Evolutionary conservation across 2,329 filamentous ascomycete species (phyloP).

Genomic region (Talaromyces amestolkiae): DNA sequence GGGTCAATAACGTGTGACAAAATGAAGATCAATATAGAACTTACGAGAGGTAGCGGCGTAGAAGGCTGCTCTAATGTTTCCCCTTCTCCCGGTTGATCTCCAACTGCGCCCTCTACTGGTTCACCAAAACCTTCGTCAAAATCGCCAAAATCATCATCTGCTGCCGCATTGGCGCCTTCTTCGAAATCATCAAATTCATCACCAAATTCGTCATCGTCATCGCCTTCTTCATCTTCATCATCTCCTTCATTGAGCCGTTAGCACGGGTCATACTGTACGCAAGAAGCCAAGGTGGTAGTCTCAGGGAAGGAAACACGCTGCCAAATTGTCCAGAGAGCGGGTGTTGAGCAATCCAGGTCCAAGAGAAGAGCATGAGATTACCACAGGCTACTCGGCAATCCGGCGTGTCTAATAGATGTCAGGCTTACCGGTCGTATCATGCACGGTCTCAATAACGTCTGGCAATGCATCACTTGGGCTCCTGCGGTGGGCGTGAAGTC

Average conservation of each 20-base stretch:
- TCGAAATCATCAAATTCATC: conserved; percentile 57
- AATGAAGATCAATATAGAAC: conserved; percentile 24
- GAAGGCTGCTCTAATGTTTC: conserved; percentile 26
- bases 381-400: conserved; percentile 31
- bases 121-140: conserved; percentile 67
- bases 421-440: conserved; percentile 58
- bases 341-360: conserved; percentile 44
- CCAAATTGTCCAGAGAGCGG: conserved; percentile 40
- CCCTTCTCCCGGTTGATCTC: not conserved
- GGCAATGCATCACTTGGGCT: conserved; percentile 44
- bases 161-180: conserved; percentile 49
- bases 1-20: not conserved
- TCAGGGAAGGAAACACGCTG: conserved; percentile 23
- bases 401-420: conserved; percentile 26
- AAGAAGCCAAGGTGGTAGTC: conserved; percentile 9
- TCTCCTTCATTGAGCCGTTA: conserved; percentile 49
- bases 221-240: conserved; percentile 59
- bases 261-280: conserved; percentile 21
- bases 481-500: conserved; percentile 40
- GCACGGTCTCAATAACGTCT: conserved; percentile 42
- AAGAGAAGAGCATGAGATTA: conserved; percentile 12
- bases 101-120: conserved; percentile 32
- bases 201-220: conserved; percentile 61
- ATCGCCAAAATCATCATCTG: conserved; percentile 60
- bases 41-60: conserved; percentile 44